phyloP scores from a whole-genome alignment of 345 rosid genomes.

The Noccaea caerulescens region DNA sequence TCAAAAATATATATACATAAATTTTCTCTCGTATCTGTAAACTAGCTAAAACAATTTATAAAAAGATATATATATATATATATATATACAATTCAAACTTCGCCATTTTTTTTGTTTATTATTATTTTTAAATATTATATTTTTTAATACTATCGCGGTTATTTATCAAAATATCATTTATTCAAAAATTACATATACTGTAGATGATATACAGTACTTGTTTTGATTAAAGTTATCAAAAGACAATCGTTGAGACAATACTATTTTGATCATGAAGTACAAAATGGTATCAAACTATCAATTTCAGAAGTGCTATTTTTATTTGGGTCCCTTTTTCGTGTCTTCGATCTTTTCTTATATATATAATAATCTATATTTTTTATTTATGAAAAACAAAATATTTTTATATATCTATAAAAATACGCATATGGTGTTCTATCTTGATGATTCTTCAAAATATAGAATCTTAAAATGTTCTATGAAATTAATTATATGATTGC shows the following conservation, averaged over 20 bases:
- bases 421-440: not conserved
- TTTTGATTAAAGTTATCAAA: not conserved
- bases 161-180: not conserved
- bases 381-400: too few species aligned
- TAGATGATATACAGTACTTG: not conserved
- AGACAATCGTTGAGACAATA: slow-evolving; percentile 7
- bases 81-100: not conserved
- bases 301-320: not conserved
- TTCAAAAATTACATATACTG: not conserved
- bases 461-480: slow-evolving; percentile 24
- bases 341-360: not conserved
- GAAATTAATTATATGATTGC: slow-evolving; percentile 34
- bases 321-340: not conserved
- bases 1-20: not conserved
- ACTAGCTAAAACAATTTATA: not conserved
- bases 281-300: not conserved
- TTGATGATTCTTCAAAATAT: slow-evolving; percentile 26
- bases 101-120: too few species aligned
- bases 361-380: not conserved
- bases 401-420: not conserved
- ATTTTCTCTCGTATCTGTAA: not conserved
- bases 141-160: not conserved
- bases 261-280: not conserved
- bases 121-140: not conserved
- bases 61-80: not conserved